phyloP scores from a whole-genome alignment of 1,284 basidiomycete species.

The Ceratobasidium sp. region DNA sequence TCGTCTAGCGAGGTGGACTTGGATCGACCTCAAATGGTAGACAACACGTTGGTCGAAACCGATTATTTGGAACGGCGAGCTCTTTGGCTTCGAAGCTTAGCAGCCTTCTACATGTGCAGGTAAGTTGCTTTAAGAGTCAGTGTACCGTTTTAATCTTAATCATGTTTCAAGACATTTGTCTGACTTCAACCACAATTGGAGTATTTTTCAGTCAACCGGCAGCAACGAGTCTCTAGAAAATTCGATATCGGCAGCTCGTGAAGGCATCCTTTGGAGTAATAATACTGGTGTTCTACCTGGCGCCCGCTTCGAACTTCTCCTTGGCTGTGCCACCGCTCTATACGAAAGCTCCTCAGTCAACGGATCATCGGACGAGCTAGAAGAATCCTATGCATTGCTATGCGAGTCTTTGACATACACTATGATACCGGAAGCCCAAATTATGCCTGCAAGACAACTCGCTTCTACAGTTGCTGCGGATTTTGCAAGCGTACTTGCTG shows the following conservation, averaged over 20 bases:
- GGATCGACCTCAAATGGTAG: neutral
- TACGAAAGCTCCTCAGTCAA: conserved; percentile 6
- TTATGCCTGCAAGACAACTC: neutral
- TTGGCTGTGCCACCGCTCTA: neutral
- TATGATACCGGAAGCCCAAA: neutral
- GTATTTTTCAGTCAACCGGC: neutral
- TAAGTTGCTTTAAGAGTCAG: neutral
- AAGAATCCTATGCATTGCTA: conserved; percentile 1
- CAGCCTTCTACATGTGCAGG: neutral
- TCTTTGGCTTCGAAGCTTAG: neutral
- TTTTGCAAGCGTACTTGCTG: neutral
- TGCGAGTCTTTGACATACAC: neutral
- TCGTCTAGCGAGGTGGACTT: neutral
- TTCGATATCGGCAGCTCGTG: neutral
- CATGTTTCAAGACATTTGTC: neutral
- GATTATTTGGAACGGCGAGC: neutral
- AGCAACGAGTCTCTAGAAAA: neutral
- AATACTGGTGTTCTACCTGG: neutral
- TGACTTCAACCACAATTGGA: neutral
- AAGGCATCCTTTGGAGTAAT: conserved; percentile 5
- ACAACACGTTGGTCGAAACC: neutral
- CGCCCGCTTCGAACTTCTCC: neutral
- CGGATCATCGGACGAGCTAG: neutral
- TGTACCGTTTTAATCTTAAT: neutral
- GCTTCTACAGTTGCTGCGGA: neutral